Evolutionary conservation across 768 basidiomycete genomes (phyloP).

Genomic region (Calocera viscosa): DNA sequence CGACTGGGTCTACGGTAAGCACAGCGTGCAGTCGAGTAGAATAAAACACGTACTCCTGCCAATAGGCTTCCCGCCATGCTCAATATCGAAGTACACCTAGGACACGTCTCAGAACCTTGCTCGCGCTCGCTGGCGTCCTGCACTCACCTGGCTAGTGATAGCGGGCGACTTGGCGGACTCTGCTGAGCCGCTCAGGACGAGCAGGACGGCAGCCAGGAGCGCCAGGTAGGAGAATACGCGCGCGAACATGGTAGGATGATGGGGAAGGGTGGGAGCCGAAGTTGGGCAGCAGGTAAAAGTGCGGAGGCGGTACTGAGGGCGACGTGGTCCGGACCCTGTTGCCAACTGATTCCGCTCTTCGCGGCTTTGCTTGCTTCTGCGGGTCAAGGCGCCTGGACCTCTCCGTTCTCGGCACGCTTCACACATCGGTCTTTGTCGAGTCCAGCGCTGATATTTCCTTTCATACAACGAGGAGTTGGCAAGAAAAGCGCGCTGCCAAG

Average conservation of each 20-base stretch:
- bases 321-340: constrained; percentile 7
- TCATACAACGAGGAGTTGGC: too few relatives aligned
- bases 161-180: constrained; percentile 78
- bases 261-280: not conserved
- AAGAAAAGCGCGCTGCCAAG: too few relatives aligned
- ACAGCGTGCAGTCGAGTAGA: not conserved
- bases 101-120: constrained; percentile 10
- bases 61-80: constrained; percentile 75
- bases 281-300: not conserved
- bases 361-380: not conserved
- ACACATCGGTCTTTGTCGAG: too few relatives aligned
- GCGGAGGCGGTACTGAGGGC: not conserved
- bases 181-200: constrained; percentile 31
- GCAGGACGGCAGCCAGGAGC: constrained; percentile 17
- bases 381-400: too few relatives aligned
- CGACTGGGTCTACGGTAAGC: constrained; percentile 36
- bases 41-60: constrained; percentile 52
- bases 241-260: not conserved
- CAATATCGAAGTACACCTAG: constrained; percentile 78
- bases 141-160: constrained; percentile 60
- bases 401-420: too few relatives aligned
- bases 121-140: constrained; percentile 8
- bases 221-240: constrained; percentile 7
- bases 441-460: too few relatives aligned
- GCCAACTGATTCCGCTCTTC: not conserved